Percentiles rank a stretch among this genome's conserved stretches.
phyloP scores from a whole-genome alignment of 768 basidiomycete species.

The Tephrocybe sp. region DNA sequence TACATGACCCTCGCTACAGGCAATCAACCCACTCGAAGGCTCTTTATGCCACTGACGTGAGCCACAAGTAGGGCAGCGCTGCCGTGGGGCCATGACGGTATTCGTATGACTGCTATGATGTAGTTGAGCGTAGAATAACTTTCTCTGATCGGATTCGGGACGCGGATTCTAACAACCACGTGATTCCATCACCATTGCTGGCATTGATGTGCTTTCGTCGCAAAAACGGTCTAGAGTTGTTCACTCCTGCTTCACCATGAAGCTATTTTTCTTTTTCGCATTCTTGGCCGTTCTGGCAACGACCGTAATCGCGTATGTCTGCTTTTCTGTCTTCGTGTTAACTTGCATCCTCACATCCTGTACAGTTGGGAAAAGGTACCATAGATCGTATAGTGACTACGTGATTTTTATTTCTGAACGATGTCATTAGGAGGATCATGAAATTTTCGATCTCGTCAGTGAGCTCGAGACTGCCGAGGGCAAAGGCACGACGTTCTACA shows the following conservation, averaged over 20 bases:
- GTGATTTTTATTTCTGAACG: neutral
- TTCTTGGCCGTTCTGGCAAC: conserved; percentile 53
- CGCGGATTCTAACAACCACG: conserved; percentile 1
- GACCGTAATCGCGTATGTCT: conserved; percentile 57
- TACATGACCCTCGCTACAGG: conserved; percentile 90
- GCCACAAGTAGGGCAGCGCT: conserved; percentile 74
- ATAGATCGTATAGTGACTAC: conserved; percentile 4
- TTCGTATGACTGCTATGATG: neutral
- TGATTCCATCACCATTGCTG: conserved; percentile 6
- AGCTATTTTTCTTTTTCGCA: conserved; percentile 40
- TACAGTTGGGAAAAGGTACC: conserved; percentile 69
- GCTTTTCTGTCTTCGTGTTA: neutral
- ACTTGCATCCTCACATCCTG: conserved; percentile 6
- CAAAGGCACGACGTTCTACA: conserved; percentile 95
- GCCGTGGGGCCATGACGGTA: conserved; percentile 55
- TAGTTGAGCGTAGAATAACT: neutral
- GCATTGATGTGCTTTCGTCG: neutral
- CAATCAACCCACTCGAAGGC: conserved; percentile 72
- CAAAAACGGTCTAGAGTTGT: neutral
- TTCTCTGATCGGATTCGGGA: conserved; percentile 8
- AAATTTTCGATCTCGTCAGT: conserved; percentile 92
- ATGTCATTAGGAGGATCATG: conserved; percentile 78
- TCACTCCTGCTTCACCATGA: conserved; percentile 38
- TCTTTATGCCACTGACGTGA: conserved; percentile 90
- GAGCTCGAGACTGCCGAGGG: conserved; percentile 82